phyloP scores from a whole-genome alignment of 768 basidiomycete species.

The Russula lepida region DNA sequence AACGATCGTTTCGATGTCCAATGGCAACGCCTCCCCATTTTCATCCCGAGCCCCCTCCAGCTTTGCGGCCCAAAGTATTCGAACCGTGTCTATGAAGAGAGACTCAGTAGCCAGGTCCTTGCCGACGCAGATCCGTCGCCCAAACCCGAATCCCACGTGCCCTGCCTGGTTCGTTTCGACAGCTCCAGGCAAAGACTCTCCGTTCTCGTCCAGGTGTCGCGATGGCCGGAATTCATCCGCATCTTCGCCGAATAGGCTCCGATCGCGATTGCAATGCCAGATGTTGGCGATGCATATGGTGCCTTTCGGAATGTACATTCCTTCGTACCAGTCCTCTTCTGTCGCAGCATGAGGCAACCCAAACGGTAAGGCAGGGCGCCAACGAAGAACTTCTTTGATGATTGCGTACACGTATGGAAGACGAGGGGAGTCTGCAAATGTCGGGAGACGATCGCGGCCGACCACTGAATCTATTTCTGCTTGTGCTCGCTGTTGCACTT shows the following conservation, averaged over 20 bases:
- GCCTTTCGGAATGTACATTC: constrained; percentile 29
- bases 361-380: not conserved
- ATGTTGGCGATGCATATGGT: constrained; percentile 27
- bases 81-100: too few species aligned
- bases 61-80: too few species aligned
- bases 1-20: too few species aligned
- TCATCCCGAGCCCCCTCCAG: too few species aligned
- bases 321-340: constrained; percentile 27
- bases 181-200: not conserved
- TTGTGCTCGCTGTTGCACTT: constrained; percentile 17
- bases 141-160: too few species aligned
- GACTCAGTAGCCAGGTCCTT: too few species aligned
- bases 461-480: constrained; percentile 19
- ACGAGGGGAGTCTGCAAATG: constrained; percentile 6
- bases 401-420: constrained; percentile 21
- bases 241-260: constrained; percentile 11
- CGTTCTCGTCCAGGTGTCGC: constrained; percentile 10
- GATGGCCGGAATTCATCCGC: constrained; percentile 19
- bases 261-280: constrained; percentile 7
- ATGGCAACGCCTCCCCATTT: too few species aligned
- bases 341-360: not conserved
- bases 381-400: constrained; percentile 16
- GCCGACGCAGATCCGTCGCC: too few species aligned
- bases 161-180: not conserved
- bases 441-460: constrained; percentile 15